Conservation (phyloP, 345 rosid genomes). For the Camelina laxa region DNA sequence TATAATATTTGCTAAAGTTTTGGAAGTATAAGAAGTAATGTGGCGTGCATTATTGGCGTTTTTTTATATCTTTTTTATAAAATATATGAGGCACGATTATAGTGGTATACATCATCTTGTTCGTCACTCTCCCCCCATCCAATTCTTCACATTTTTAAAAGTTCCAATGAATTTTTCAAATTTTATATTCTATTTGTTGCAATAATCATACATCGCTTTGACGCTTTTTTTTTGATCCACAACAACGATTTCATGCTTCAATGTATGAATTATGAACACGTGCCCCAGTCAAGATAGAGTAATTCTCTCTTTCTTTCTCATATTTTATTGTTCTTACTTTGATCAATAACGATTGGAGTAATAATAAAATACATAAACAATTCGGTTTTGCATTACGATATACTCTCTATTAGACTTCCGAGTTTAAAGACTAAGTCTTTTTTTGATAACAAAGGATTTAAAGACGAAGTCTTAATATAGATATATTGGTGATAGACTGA, state of each 20-base stretch:
- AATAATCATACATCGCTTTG: slow-evolving; percentile 22
- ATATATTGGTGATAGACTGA: background rate
- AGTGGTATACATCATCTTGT: slow-evolving; percentile 44
- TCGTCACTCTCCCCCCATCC: slow-evolving; percentile 41
- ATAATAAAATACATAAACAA: background rate
- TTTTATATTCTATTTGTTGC: slow-evolving; percentile 24
- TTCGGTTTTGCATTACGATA: slow-evolving; percentile 1
- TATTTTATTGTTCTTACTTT: slow-evolving; percentile 4
- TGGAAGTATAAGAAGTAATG: slow-evolving; percentile 32
- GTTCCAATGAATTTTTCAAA: background rate
- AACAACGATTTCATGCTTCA: slow-evolving; percentile 21
- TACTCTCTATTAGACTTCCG: background rate
- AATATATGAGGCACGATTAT: slow-evolving; percentile 36
- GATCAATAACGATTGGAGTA: slow-evolving; percentile 4
- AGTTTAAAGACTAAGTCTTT: too few relatives aligned
- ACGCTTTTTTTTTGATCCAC: slow-evolving; percentile 34
- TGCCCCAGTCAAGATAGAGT: slow-evolving; percentile 26
- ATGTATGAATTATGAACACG: slow-evolving; percentile 40
- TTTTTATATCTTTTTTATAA: slow-evolving; percentile 7
- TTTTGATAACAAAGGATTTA: too few relatives aligned
- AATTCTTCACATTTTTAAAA: slow-evolving; percentile 3
- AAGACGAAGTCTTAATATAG: background rate
- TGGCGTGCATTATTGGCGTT: slow-evolving; percentile 45
- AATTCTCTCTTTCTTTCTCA: background rate
- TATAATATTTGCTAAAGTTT: slow-evolving; percentile 26